Conservation (phyloP, 192 early-diverging fungal genomes). For the Radiomyces spectabilis region DNA sequence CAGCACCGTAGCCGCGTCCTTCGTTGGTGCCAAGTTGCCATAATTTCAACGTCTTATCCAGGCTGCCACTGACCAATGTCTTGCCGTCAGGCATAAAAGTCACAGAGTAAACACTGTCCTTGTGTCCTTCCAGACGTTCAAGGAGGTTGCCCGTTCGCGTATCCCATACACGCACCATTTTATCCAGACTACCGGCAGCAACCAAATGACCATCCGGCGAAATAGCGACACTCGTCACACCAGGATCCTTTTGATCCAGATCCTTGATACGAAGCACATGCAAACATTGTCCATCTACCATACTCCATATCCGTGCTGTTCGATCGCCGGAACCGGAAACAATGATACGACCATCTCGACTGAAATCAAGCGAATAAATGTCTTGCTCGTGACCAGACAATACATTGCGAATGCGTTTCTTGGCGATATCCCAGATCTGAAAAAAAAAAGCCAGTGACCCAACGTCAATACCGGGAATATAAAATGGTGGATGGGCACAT, state of each 20-base stretch:
- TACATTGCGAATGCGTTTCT: slow-evolving; percentile 55
- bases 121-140: slow-evolving; percentile 92
- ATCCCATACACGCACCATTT: slow-evolving; percentile 95
- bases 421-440: slow-evolving; percentile 66
- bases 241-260: slow-evolving; percentile 76
- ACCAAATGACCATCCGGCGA: slow-evolving; percentile 86
- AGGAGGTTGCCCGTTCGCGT: slow-evolving; percentile 67
- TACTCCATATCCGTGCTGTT: slow-evolving; percentile 85
- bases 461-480: not conserved
- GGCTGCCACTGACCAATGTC: slow-evolving; percentile 83
- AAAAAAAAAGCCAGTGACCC: not conserved
- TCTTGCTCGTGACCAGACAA: slow-evolving; percentile 94
- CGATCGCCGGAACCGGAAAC: slow-evolving; percentile 88
- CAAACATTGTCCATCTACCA: slow-evolving; percentile 65
- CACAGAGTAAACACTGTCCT: slow-evolving; percentile 94
- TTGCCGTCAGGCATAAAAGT: slow-evolving; percentile 93
- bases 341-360: slow-evolving; percentile 78
- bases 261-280: slow-evolving; percentile 76
- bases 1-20: slow-evolving; percentile 16
- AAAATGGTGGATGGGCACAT: not conserved
- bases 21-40: slow-evolving; percentile 70
- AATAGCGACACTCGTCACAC: slow-evolving; percentile 95
- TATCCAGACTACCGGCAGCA: slow-evolving; percentile 89
- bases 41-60: slow-evolving; percentile 88
- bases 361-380: slow-evolving; percentile 96